Evolutionary conservation across 2,329 filamentous ascomycete species (phyloP), one percentile per base, ranked within the genome.

Genomic region (Ceratocystis lukuohia): DNA sequence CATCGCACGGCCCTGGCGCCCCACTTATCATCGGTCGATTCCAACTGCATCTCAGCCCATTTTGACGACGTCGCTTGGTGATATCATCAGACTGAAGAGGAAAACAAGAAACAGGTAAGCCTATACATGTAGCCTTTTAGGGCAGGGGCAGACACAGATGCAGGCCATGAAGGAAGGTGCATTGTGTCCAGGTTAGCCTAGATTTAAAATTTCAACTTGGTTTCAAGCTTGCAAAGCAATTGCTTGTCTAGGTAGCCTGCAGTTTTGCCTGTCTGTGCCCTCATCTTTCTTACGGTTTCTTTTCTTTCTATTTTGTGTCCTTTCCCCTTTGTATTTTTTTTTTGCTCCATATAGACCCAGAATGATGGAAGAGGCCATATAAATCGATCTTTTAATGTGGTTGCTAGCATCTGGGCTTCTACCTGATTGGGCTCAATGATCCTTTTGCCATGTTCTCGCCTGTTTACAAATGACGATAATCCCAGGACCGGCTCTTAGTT

Each of bases 1-100:
- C 48, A 45, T 68, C 63, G 59, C 66, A 68, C 66, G 64, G 66
- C 30, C 46, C 44, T 59, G 56, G 46, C 5, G 66, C 45, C 50
- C 66, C 67, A 66, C 61, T 64, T 66, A 62, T 63, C 41, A 68
- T 68, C 67, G 62, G 67, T 67, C 67, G 67, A 68, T 68, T 68
- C 30, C 44, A 65, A 66, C 46, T 30, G 64, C 33, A 65, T 46
- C 61, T 68, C 67, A 67, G 67, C 65, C 67, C 67, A 68, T 50
- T 68, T 68, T 65, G 65, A 66, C 65, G 65, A 67, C 62, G 65
- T 64, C 53, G 56, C 56, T 68, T 62, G 62, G 65, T 37, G 44
- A 64, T 61, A 67, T 67, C 66, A 65, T 33, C 25, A 67, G 66
- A 67, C 50, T 53, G 46, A 30, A 46, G 48, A 63, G 37, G 37